These are phyloP conservation scores for Solanum lycopersicoides DNA, from an alignment of 257 asterid genomes.

Conservation along the genomic window DNA sequence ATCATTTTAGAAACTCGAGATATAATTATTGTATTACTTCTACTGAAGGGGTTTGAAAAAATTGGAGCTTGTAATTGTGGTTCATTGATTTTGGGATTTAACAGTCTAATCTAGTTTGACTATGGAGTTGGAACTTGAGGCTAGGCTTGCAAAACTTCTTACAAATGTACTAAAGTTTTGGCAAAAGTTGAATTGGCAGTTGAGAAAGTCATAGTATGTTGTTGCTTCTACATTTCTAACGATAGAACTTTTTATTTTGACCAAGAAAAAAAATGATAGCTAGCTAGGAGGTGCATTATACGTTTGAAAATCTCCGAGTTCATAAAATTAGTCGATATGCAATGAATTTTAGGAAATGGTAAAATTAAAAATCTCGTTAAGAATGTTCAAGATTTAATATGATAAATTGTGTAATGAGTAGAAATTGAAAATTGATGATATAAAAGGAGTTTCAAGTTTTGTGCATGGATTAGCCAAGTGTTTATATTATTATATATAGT, in stretches of 20 bases:
- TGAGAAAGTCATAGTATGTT: not conserved
- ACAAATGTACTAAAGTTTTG: not conserved
- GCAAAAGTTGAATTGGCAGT: not conserved
- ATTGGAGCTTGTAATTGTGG: not conserved
- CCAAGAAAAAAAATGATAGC: not conserved
- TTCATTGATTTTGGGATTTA: conserved; percentile 13
- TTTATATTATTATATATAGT: too few species aligned
- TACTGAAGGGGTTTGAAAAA: not conserved
- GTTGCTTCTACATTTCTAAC: not conserved
- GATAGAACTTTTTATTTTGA: not conserved
- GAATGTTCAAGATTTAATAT: not conserved
- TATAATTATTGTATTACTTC: not conserved
- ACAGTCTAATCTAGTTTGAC: conserved; percentile 8
- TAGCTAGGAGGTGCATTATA: not conserved
- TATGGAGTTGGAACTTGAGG: not conserved
- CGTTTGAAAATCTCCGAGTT: not conserved
- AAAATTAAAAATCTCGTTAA: not conserved
- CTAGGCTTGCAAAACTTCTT: not conserved
- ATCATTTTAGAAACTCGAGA: not conserved
- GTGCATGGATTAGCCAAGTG: not conserved
- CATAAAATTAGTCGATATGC: not conserved
- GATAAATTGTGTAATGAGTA: not conserved
- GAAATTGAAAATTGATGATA: not conserved
- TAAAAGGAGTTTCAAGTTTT: not conserved
- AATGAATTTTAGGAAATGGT: not conserved